phyloP scores from a whole-genome alignment of 2,329 filamentous ascomycete genomes.

The Onygenales sp. region DNA sequence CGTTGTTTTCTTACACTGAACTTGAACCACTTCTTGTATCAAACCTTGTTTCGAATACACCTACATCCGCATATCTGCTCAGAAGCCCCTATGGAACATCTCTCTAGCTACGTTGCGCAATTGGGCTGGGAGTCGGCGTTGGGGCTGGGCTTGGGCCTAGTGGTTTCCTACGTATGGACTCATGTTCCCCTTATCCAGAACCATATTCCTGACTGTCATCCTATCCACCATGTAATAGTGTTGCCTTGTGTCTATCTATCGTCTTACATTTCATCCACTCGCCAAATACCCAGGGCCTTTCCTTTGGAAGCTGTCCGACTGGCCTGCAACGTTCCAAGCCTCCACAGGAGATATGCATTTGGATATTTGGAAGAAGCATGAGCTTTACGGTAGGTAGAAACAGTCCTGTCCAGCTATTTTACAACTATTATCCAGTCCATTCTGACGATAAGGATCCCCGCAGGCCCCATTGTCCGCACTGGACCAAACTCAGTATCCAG shows the following conservation, averaged over 20 bases:
- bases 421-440: not conserved
- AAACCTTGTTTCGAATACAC: no score
- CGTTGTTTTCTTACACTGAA: no score
- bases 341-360: slow-evolving; percentile 10
- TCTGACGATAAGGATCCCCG: not conserved
- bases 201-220: not conserved
- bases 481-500: slow-evolving; percentile 70
- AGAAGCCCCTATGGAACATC: no score
- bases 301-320: slow-evolving; percentile 7
- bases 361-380: slow-evolving; percentile 8
- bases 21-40: no score
- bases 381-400: slow-evolving; percentile 24
- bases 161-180: not conserved
- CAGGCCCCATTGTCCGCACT: slow-evolving; percentile 57
- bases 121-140: not conserved
- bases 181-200: not conserved
- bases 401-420: not conserved
- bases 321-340: slow-evolving; percentile 4
- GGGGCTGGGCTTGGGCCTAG: not conserved
- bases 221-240: not conserved
- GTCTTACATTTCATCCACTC: slow-evolving; percentile 11
- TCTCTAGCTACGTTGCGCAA: no score
- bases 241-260: slow-evolving; percentile 4
- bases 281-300: slow-evolving; percentile 13
- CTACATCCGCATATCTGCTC: no score